A percentile compares a stretch with the other conserved stretches of the same genome.
These are phyloP conservation scores for Fusarium sp. DNA, from an alignment of 2,329 filamentous ascomycete species.

Conservation along the genomic window DNA sequence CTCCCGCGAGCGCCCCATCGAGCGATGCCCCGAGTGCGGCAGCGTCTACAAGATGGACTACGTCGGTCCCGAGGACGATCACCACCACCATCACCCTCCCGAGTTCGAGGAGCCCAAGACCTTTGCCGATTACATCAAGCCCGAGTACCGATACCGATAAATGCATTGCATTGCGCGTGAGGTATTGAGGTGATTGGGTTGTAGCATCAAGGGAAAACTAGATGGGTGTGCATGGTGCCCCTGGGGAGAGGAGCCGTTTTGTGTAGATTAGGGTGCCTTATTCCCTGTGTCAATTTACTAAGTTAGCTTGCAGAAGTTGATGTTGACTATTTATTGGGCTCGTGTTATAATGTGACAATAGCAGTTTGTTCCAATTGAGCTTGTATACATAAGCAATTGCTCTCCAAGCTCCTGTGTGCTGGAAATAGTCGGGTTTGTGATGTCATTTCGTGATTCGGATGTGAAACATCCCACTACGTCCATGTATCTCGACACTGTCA, in stretches of 20 bases:
- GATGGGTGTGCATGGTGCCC: slow-evolving; percentile 39
- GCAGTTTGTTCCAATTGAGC: slow-evolving; percentile 6
- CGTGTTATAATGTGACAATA: not conserved
- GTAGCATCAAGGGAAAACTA: slow-evolving; percentile 46
- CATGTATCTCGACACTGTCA: not conserved
- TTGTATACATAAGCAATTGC: not conserved
- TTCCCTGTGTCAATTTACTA: slow-evolving; percentile 54
- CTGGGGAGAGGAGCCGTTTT: slow-evolving; percentile 45
- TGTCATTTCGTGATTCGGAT: slow-evolving; percentile 29
- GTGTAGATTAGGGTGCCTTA: slow-evolving; percentile 59
- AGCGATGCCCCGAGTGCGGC: slow-evolving; percentile 97
- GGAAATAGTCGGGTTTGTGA: slow-evolving; percentile 9
- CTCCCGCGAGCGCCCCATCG: slow-evolving; percentile 87
- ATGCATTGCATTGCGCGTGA: slow-evolving; percentile 46
- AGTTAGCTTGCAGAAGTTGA: slow-evolving; percentile 49
- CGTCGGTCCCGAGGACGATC: slow-evolving; percentile 83
- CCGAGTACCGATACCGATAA: slow-evolving; percentile 85
- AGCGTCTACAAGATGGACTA: slow-evolving; percentile 99
- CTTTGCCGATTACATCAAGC: slow-evolving; percentile 95
- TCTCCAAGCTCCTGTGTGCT: not conserved
- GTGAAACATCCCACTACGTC: not conserved
- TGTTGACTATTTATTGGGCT: slow-evolving; percentile 38
- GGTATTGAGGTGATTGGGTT: slow-evolving; percentile 24
- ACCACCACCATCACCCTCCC: slow-evolving; percentile 70
- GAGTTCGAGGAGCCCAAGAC: slow-evolving; percentile 91